Percentiles rank a stretch among this genome's conserved stretches.
Conservation (phyloP, 225 moss, liverwort and hornwort species). For the Polytrichum commune region DNA sequence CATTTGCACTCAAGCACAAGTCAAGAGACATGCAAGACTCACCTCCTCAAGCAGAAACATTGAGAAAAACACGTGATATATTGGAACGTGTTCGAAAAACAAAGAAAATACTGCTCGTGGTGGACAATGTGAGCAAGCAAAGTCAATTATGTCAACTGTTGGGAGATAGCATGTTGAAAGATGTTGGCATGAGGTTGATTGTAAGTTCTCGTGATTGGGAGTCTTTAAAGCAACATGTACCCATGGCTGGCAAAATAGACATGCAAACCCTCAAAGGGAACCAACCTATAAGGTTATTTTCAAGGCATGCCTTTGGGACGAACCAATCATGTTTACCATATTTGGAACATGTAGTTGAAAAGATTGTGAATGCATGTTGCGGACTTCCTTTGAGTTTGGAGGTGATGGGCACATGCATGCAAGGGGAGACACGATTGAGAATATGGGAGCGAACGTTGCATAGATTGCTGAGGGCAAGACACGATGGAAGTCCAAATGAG, state of each 20-base stretch:
- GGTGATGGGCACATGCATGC: conserved; percentile 1
- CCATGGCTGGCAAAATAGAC: not conserved
- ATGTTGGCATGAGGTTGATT: not conserved
- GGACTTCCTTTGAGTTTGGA: conserved; percentile 14
- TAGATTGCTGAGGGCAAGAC: not conserved
- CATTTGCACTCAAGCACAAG: not conserved
- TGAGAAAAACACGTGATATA: not conserved
- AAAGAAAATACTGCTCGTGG: not conserved
- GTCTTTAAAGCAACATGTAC: not conserved
- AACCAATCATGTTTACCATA: not conserved
- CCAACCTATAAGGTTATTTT: not conserved
- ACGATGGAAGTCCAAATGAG: conserved; percentile 5
- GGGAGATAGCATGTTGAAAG: not conserved
- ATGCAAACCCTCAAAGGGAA: conserved; percentile 4
- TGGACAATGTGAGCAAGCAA: not conserved
- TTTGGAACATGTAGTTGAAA: not conserved
- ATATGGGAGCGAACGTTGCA: conserved; percentile 7
- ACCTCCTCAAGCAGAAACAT: not conserved
- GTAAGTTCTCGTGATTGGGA: conserved; percentile 1
- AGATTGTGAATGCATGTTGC: conserved; percentile 5
- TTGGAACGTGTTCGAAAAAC: not conserved
- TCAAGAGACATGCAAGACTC: not conserved
- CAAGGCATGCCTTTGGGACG: not conserved
- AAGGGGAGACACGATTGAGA: not conserved
- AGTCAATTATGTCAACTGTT: conserved; percentile 3